phyloP scores from a whole-genome alignment of 148 eudicot species.

The Arctostaphylos glauca region DNA sequence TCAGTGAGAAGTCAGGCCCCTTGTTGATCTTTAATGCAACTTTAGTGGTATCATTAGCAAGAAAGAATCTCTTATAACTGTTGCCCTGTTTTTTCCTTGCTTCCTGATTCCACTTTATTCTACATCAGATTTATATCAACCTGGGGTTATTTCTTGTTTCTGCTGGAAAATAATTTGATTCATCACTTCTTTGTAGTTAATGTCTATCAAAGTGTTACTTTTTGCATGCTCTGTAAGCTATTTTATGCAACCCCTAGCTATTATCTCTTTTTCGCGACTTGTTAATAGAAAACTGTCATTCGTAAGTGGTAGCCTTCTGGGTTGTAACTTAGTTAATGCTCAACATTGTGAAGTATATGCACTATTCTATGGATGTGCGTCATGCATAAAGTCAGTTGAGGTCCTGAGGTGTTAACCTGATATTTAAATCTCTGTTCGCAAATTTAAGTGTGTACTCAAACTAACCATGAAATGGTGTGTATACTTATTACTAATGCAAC shows the following conservation, averaged over 20 bases:
- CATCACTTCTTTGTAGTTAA: neutral
- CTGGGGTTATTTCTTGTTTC: neutral
- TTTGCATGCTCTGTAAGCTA: too few species aligned
- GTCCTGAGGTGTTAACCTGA: neutral
- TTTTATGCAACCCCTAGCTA: too few species aligned
- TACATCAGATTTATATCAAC: neutral
- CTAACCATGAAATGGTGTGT: conserved; percentile 7
- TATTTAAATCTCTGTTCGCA: neutral
- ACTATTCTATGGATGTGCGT: neutral
- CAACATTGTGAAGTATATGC: neutral
- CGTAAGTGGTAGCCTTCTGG: too few species aligned
- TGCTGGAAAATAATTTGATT: neutral
- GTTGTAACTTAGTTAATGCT: too few species aligned
- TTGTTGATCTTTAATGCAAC: too few species aligned
- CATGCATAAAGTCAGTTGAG: neutral
- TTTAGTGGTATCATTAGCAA: too few species aligned
- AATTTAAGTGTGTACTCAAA: neutral
- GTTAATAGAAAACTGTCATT: too few species aligned
- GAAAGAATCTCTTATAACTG: neutral
- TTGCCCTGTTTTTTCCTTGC: too few species aligned
- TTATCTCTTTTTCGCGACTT: too few species aligned
- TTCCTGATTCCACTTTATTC: neutral
- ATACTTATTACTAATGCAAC: neutral
- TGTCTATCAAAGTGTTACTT: neutral
- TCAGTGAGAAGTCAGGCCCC: too few species aligned